These are phyloP conservation scores for Solanum chilense DNA, from an alignment of 257 asterid genomes.

Conservation along the genomic window DNA sequence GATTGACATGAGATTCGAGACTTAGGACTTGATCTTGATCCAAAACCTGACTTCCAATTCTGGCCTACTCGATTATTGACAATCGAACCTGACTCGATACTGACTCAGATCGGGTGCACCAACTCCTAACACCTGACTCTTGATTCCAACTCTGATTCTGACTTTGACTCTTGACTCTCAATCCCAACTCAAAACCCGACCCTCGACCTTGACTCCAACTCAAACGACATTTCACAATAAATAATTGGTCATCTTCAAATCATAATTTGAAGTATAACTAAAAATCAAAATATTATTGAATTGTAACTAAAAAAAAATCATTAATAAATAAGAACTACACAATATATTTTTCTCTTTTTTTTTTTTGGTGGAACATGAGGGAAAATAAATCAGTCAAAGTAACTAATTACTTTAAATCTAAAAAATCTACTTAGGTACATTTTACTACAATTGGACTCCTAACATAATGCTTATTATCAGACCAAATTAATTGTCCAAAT, in stretches of 20 bases:
- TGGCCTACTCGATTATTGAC: not conserved
- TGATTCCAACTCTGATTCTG: not conserved
- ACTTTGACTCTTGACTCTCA: not conserved
- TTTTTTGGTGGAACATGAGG: not conserved
- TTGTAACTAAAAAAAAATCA: not conserved
- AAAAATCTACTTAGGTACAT: not conserved
- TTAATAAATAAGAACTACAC: not conserved
- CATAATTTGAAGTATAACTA: not conserved
- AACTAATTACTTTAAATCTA: not conserved
- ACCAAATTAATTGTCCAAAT: conserved; percentile 71
- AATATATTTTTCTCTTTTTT: not conserved
- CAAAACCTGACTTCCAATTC: not conserved
- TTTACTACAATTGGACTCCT: conserved; percentile 80
- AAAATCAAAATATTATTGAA: not conserved
- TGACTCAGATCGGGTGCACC: not conserved
- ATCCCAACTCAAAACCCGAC: not conserved
- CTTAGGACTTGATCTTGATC: not conserved
- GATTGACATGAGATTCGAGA: not conserved
- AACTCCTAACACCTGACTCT: not conserved
- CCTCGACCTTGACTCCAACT: not conserved
- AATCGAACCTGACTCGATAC: not conserved
- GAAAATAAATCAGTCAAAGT: not conserved
- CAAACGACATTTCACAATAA: not conserved
- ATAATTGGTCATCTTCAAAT: not conserved
- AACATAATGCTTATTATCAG: conserved; percentile 66